Evolutionary conservation across 306 rosid genomes (phyloP).

Genomic region (Dicorynia guianensis): DNA sequence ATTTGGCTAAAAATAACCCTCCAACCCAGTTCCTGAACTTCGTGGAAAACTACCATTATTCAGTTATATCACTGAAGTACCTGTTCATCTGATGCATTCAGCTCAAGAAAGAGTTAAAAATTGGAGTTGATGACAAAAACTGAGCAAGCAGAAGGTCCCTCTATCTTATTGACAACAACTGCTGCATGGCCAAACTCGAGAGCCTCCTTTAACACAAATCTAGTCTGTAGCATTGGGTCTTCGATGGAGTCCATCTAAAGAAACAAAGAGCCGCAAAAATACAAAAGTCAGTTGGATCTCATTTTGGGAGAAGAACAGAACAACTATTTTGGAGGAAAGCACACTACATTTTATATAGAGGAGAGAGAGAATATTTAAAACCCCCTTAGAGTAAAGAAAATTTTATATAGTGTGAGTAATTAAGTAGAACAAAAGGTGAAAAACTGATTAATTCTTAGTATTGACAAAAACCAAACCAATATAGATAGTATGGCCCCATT

Average conservation of each 20-base stretch:
- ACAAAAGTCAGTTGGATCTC: conserved; percentile 24
- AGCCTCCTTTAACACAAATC: conserved; percentile 98
- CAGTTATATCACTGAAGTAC: conserved; percentile 50
- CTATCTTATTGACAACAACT: conserved; percentile 97
- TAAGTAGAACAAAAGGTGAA: conserved; percentile 16
- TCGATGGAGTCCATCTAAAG: conserved; percentile 96
- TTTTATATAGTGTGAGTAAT: conserved; percentile 16
- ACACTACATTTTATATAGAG: conserved; percentile 3
- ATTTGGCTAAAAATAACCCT: conserved; percentile 1
- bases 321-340: conserved; percentile 8
- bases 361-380: conserved; percentile 19
- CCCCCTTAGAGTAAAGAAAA: neutral
- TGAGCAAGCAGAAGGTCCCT: conserved; percentile 95
- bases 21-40: conserved; percentile 15
- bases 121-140: conserved; percentile 92
- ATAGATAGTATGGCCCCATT: neutral
- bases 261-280: conserved; percentile 35
- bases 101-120: conserved; percentile 94
- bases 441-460: neutral
- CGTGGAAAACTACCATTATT: conserved; percentile 4
- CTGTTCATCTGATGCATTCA: conserved; percentile 97
- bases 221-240: conserved; percentile 99
- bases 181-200: conserved; percentile 96
- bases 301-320: conserved; percentile 19
- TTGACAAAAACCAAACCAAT: conserved; percentile 20